Conservation (phyloP, 163 green algal species). For the Scenedesmus sp. region DNA sequence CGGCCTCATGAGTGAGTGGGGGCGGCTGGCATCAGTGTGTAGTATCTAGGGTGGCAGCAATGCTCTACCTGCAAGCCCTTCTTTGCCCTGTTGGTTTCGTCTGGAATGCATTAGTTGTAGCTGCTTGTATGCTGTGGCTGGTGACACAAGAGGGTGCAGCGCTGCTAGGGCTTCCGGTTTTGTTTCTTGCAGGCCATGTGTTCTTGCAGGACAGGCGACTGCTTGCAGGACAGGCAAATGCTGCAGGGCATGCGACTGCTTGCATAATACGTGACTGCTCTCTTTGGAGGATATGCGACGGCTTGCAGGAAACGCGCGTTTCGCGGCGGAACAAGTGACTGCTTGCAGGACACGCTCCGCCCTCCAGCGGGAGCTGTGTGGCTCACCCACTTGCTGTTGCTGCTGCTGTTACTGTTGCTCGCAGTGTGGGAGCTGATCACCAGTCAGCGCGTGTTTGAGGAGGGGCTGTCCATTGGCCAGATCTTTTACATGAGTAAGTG, state of each 20-base stretch:
- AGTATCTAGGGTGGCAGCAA: neutral
- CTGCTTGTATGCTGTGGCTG: neutral
- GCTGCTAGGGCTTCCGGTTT: neutral
- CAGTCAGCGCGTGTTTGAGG: conserved; percentile 35
- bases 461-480: conserved; percentile 31
- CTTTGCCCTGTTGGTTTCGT: neutral
- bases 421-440: conserved; percentile 50
- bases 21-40: neutral
- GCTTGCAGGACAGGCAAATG: too few relatives aligned
- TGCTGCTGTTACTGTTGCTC: neutral
- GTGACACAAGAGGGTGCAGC: neutral
- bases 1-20: conserved; percentile 51
- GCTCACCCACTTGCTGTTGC: neutral
- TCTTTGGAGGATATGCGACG: too few relatives aligned
- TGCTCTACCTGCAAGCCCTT: neutral
- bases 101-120: neutral
- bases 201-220: neutral
- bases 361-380: neutral
- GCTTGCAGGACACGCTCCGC: neutral
- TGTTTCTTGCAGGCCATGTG: too few relatives aligned
- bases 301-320: too few relatives aligned
- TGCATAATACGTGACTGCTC: too few relatives aligned
- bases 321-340: neutral
- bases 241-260: too few relatives aligned
- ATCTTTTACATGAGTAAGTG: conserved; percentile 52